Evolutionary conservation across 1,284 basidiomycete species (phyloP), one percentile per base, ranked within the genome.

Genomic region (Cryptococcus neoformans): DNA sequence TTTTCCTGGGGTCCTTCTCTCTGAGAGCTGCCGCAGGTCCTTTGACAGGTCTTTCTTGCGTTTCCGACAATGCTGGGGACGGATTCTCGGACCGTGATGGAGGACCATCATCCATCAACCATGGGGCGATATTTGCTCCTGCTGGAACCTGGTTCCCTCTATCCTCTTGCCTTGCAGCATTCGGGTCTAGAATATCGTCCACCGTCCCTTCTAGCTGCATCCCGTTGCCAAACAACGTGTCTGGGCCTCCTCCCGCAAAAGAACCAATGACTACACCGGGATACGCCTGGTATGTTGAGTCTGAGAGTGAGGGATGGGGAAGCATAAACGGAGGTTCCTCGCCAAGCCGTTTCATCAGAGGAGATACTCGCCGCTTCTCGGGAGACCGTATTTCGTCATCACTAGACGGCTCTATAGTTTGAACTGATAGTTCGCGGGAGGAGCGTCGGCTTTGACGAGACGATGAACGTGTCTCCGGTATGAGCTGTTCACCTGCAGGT

Each of bases 71-170:
- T 6, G 62, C 53, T 11, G 63, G 46, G 8, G 54, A 21, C 14
- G 58, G 48, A 14, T 47, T 54, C 49, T 49, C 21, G 9, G 46
- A 11, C 21, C 47, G 49, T 16, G 51, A 9, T 6, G 51, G 17
- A n/a, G 61, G 57, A 40, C 46, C 49, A 58, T 73, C 73, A 35
- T 76, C 74, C 53, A 63, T 61, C 28, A 74, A 56, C 74, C 74
- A 76, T 7, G 74, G 74, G 7, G 74, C 74, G 50, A 76, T 74
- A 55, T 74, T 76, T 16, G 68, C 62, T 1, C 59, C 64, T 6
- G 67, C 70, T 41, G 57, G 67, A 21, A 61, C 64, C 4, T 58
- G 44, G 7, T 54, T 51, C 11, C 36, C 44, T 35, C 41, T 10
- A 42, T 51, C 52, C 10, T 35, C 36, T 57, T 41, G 53, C 21